Conservation (phyloP, 495 filamentous ascomycete species). For the Penicillium maclennaniae region DNA sequence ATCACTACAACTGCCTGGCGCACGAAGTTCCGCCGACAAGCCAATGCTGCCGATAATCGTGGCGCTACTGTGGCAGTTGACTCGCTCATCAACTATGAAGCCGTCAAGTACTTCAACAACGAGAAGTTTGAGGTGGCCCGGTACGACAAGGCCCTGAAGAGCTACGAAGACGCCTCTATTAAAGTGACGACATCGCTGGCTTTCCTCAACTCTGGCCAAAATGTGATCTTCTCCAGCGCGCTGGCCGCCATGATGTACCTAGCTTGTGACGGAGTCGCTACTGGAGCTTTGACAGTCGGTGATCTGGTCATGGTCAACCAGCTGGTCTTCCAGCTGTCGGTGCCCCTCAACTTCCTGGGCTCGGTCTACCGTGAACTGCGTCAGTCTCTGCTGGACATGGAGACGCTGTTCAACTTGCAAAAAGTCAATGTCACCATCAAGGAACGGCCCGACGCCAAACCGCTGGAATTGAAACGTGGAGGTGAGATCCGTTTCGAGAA, state of each 20-base stretch:
- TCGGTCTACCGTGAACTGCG: slow-evolving; percentile 93
- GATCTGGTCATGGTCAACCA: slow-evolving; percentile 99
- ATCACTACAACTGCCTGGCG: slow-evolving; percentile 94
- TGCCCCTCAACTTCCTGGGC: slow-evolving; percentile 93
- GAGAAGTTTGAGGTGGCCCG: slow-evolving; percentile 88
- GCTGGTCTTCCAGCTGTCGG: slow-evolving; percentile 94
- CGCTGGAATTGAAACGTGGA: slow-evolving; percentile 65
- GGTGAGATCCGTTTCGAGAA: slow-evolving; percentile 93
- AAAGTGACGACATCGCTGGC: slow-evolving; percentile 92
- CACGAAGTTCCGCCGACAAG: slow-evolving; percentile 90
- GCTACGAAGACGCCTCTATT: slow-evolving; percentile 91
- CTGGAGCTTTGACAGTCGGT: slow-evolving; percentile 80
- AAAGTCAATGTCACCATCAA: slow-evolving; percentile 90
- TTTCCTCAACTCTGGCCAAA: slow-evolving; percentile 96
- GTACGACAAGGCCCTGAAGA: slow-evolving; percentile 81
- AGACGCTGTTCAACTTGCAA: slow-evolving; percentile 97
- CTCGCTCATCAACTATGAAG: slow-evolving; percentile 96
- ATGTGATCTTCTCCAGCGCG: slow-evolving; percentile 92
- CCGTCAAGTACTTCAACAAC: slow-evolving; percentile 99
- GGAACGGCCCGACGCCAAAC: slow-evolving; percentile 67
- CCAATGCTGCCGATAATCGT: slow-evolving; percentile 93
- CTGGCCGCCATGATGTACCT: slow-evolving; percentile 98
- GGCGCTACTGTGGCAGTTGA: slow-evolving; percentile 95
- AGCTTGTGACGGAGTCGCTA: slow-evolving; percentile 81
- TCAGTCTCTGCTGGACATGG: slow-evolving; percentile 95